phyloP scores from a whole-genome alignment of 768 basidiomycete genomes.

The Dentipellis sp. region DNA sequence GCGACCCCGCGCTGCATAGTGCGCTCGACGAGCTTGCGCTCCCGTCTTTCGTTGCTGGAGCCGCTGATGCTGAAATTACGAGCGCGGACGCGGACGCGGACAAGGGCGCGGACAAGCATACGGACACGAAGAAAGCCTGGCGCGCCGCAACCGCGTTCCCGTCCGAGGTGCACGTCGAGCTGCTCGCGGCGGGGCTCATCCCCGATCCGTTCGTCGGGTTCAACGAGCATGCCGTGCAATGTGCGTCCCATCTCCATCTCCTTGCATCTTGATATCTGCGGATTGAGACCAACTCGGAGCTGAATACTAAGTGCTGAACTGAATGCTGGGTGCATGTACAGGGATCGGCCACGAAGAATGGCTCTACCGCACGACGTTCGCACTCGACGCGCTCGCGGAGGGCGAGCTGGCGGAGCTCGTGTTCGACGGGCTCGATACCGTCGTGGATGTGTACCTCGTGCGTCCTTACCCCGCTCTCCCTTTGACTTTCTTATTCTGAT shows the following conservation, averaged over 20 bases:
- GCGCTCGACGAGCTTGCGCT: neutral
- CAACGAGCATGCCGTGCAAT: constrained; percentile 66
- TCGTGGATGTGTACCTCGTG: constrained; percentile 63
- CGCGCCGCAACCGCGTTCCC: constrained; percentile 47
- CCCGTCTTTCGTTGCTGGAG: neutral
- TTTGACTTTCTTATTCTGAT: neutral
- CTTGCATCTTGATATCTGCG: no score
- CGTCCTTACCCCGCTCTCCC: constrained; percentile 15
- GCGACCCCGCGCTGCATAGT: neutral
- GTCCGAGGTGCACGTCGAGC: constrained; percentile 82
- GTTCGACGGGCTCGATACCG: constrained; percentile 93
- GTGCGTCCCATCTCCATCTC: constrained; percentile 25
- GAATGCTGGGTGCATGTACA: constrained; percentile 20
- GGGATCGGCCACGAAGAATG: constrained; percentile 88
- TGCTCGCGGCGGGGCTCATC: constrained; percentile 62
- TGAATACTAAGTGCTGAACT: neutral
- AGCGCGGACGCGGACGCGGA: no score
- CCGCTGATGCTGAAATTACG: no score
- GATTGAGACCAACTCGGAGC: no score
- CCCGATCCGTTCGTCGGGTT: constrained; percentile 63
- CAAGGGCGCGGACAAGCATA: no score
- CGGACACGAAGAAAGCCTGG: neutral
- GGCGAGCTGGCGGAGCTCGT: constrained; percentile 63
- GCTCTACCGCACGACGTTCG: constrained; percentile 68
- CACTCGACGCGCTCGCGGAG: constrained; percentile 27